Percentiles rank a stretch among this genome's conserved stretches.
Conservation (phyloP, 441 rosid genomes). For the Pelargonium myrrhifolium region DNA sequence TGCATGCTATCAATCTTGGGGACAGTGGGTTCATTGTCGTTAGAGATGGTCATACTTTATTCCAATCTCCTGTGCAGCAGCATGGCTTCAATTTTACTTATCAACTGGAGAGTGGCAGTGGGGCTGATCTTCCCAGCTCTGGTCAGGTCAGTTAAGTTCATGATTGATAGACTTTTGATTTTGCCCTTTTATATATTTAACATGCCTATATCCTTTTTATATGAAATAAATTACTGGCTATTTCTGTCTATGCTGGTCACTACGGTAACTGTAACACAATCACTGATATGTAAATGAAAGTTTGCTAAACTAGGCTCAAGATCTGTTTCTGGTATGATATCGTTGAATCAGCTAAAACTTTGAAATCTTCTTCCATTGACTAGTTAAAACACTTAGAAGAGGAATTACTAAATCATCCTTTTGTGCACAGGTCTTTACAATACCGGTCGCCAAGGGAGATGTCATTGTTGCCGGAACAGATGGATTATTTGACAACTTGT, state of each 20-base stretch:
- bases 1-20: conserved; percentile 62
- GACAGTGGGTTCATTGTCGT: conserved; percentile 70
- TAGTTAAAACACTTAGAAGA: neutral
- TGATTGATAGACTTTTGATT: neutral
- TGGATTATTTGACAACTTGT: conserved; percentile 83
- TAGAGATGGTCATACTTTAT: conserved; percentile 53
- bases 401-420: neutral
- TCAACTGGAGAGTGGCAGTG: conserved; percentile 51
- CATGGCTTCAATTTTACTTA: conserved; percentile 69
- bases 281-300: too few species aligned
- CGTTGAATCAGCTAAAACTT: too few species aligned
- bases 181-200: neutral
- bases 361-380: too few species aligned
- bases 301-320: too few species aligned
- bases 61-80: conserved; percentile 59
- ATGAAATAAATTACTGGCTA: too few species aligned
- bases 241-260: too few species aligned
- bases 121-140: conserved; percentile 49
- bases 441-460: conserved; percentile 74
- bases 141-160: conserved; percentile 27
- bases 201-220: neutral
- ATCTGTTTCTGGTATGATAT: too few species aligned
- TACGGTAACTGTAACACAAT: too few species aligned
- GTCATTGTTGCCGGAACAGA: conserved; percentile 87
- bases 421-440: conserved; percentile 52